Percentiles rank a stretch among this genome's conserved stretches.
phyloP scores from a whole-genome alignment of 1,284 basidiomycete species.

The Naganishia albida region DNA sequence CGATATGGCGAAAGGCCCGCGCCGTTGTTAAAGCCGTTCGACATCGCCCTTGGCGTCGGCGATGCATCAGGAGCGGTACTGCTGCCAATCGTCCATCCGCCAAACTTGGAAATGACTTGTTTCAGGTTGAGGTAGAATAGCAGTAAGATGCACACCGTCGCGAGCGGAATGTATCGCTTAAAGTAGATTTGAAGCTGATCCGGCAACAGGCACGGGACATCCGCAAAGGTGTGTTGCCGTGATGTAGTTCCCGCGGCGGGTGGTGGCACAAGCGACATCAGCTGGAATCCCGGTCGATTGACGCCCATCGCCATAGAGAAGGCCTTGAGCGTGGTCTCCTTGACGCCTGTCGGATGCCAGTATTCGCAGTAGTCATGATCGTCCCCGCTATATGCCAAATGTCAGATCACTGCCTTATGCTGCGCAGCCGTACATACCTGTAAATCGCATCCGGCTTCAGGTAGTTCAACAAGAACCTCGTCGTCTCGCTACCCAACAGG shows the following conservation, averaged over 20 bases:
- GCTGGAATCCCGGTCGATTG: slow-evolving; percentile 75
- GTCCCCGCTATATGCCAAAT: slow-evolving; percentile 66
- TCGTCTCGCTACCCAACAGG: slow-evolving; percentile 70
- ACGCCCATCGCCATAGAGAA: slow-evolving; percentile 79
- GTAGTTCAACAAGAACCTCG: slow-evolving; percentile 66
- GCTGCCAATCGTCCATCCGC: slow-evolving; percentile 31
- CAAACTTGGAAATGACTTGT: slow-evolving; percentile 36
- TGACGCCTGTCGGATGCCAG: slow-evolving; percentile 59
- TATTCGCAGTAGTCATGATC: slow-evolving; percentile 87
- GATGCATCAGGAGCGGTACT: slow-evolving; percentile 7
- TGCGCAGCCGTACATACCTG: slow-evolving; percentile 58
- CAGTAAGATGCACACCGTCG: slow-evolving; percentile 55
- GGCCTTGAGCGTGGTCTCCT: slow-evolving; percentile 78
- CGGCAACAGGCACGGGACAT: slow-evolving; percentile 68
- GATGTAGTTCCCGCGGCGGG: slow-evolving; percentile 22
- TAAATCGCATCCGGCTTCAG: slow-evolving; percentile 69
- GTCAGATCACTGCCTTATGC: slow-evolving; percentile 9
- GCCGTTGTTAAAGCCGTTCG: neutral
- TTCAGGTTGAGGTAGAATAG: slow-evolving; percentile 51
- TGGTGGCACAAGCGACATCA: slow-evolving; percentile 69
- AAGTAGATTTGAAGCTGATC: slow-evolving; percentile 66
- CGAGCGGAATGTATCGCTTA: slow-evolving; percentile 61
- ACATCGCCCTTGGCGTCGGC: slow-evolving; percentile 11
- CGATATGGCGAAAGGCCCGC: slow-evolving; percentile 13
- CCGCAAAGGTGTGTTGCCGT: slow-evolving; percentile 55